Base-by-base conservation (phyloP, 2,329 filamentous ascomycete species). In the Pseudogymnoascus sp. region DNA sequence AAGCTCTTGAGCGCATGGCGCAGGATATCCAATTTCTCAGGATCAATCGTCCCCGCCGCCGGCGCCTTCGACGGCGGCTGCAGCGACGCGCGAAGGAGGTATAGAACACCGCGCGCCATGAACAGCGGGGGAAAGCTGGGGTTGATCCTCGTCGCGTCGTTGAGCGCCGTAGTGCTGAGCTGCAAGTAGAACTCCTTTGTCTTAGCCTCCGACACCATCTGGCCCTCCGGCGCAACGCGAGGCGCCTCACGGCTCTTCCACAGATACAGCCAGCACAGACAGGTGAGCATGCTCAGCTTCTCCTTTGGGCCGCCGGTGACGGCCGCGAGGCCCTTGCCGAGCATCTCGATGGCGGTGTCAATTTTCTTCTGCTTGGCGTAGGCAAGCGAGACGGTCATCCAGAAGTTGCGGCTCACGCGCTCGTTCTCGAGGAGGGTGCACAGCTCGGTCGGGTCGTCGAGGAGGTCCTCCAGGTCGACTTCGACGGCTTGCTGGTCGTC, bases 331-430 rank as follows among this genome's bases (percentile, higher is more conserved):
- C 86, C 87, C 73, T 87, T 86, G 60, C 87, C 85, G 69, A 88
- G 78, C 79, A 88, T 87, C 75, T 88, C 86, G 70, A 88, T 88
- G 64, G 86, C 85, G 78, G 95, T 90, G 73, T 97, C 93, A 66
- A 95, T 85, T 78, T 96, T 96, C 73, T 88, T 87, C 78, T 96
- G 91, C 78, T 97, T 99, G 42, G 95, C 93, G 73, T 99, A 99
- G 59, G 93, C 93, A 65, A 97, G 82, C 44, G 96, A 90, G 68
- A 97, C 95, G n/a, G 91, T 93, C 82, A 99, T 93, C 96, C 96
- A 99, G 70, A 96, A 96, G 62, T 88, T 91, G 71, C 93, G 92
- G 38, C 91, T 89, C 15, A 92, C 93, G 72, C 88, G 87, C 76
- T 99, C 96, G 72, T 95, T 96, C 78, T 99, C 93, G 67, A 99